Evolutionary conservation across 495 filamentous ascomycete genomes (phyloP), one percentile per base, ranked within the genome.

Genomic region (Margaritispora aquatica): DNA sequence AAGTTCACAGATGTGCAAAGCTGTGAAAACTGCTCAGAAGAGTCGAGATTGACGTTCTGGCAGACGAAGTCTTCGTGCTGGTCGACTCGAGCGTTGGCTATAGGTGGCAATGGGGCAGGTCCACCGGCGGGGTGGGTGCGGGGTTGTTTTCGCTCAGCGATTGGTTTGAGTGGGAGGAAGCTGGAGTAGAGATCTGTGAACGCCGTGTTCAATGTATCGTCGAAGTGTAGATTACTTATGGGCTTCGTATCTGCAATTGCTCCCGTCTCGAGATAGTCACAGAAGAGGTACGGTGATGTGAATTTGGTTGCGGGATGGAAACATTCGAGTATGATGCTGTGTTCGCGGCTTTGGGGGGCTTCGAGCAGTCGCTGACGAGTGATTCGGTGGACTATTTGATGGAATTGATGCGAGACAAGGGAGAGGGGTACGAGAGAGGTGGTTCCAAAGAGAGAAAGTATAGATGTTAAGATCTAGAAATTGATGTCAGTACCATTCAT

Each of bases 281-380:
- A 90, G 69, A 81, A 85, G 1, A 88, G 79, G 47, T 84, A 84
- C 1, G 88, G 84, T 51, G 85, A 84, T 15, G 78, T 83, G 27
- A 88, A 72, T 68, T 82, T 86, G 17, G 80, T 81, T 58, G 75
- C 81, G 0, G 88, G 88, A 61, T 88, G 87, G 66, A 84, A 91
- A 71, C 86, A 89, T 74, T 91, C 88, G 13, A 94, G 79, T 21
- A 91, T 83, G 23, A 92, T 71, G 50, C 82, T 77, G 66, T 86
- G 83, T 50, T 84, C 80, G 19, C 78, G 73, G 17, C 86, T 70
- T 8, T 75, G 69, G 2, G 83, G 75, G 24, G 81, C 80, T 23
- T 76, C 64, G 29, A 83, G 71, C 13, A 92, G 77, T 44, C 89
- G 84, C 26, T 79, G 71, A 62, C 87, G 81, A 19, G 92, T 70